Evolutionary conservation across 805 yeast species (phyloP), one percentile per base, ranked within the genome.

Genomic region (Peterozyma xylosa): DNA sequence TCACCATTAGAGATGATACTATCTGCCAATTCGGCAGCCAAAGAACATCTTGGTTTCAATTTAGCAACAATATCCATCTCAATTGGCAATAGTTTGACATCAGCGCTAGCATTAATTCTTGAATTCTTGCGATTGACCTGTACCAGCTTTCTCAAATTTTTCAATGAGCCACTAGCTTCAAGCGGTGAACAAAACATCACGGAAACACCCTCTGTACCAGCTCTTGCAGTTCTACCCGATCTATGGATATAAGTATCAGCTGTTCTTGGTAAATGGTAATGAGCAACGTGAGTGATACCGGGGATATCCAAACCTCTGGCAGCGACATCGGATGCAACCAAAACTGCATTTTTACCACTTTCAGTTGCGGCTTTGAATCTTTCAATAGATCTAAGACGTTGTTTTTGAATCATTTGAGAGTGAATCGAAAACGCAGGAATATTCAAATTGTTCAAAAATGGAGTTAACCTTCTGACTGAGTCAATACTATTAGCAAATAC

Each of bases 191-290:
- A 88, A 43, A 93, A 69, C 77, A 89, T 80, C 41, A 93, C 82
- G 2, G 96, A 84, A n/a, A 93, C 96, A 70, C 99, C 99, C 58
- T 86, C 91, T 39, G 68, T 71, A 1, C 91, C 93, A 1, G 95
- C 97, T 70, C 99, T 83, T 0, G 96, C 98, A n/a, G 99, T 93
- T 74, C 99, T 81, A 48, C 99, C 99, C 1, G 96, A 86, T 61
- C 99, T 76, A 64, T 93, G 99, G 53, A 93, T 82, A 58, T 93
- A 93, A 41, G 88, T 80, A 57, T 93, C 99, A 0, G 97, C 97
- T 13, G 95, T 73, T 49, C 98, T 73, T 10, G 99, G 98, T 49
- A 93, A 71, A 63, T 93, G 97, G 58, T 91, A 93, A 62, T 93
- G 99, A 16, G 91, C 86, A 40, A 93, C 98, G 62, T 93, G 98